Percentiles rank a stretch among this genome's conserved stretches.
These are phyloP conservation scores for Quercus rubra DNA, from an alignment of 306 rosid species.

Conservation along the genomic window DNA sequence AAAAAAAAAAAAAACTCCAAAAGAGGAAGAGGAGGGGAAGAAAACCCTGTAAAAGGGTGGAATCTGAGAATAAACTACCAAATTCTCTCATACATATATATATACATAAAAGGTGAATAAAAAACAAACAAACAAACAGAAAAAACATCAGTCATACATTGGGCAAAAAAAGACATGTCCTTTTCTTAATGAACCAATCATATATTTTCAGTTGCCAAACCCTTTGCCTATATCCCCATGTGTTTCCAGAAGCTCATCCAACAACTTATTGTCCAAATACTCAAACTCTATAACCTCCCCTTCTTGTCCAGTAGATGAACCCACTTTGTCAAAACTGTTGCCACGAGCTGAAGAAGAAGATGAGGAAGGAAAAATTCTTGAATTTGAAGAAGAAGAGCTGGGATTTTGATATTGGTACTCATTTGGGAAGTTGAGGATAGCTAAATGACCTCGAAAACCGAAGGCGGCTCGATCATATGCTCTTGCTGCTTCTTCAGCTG, in stretches of 20 bases:
- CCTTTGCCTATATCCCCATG: conserved; percentile 15
- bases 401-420: conserved; percentile 36
- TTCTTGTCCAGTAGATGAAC: not conserved
- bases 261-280: conserved; percentile 54
- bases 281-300: conserved; percentile 56
- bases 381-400: conserved; percentile 9
- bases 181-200: too few relatives aligned
- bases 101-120: too few relatives aligned
- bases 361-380: conserved; percentile 15
- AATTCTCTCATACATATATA: too few relatives aligned
- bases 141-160: not conserved
- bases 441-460: conserved; percentile 70
- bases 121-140: not conserved
- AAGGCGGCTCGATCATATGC: conserved; percentile 93
- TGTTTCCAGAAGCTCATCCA: conserved; percentile 72
- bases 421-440: conserved; percentile 86
- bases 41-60: too few relatives aligned
- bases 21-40: not conserved
- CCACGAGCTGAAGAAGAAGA: conserved; percentile 3
- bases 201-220: not conserved
- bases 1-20: not conserved
- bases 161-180: too few relatives aligned
- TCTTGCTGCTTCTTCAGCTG: conserved; percentile 82
- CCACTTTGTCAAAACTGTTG: not conserved
- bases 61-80: too few relatives aligned